Evolutionary conservation across 2,329 filamentous ascomycete genomes (phyloP).

Genomic region (Trichoderma hamatum): DNA sequence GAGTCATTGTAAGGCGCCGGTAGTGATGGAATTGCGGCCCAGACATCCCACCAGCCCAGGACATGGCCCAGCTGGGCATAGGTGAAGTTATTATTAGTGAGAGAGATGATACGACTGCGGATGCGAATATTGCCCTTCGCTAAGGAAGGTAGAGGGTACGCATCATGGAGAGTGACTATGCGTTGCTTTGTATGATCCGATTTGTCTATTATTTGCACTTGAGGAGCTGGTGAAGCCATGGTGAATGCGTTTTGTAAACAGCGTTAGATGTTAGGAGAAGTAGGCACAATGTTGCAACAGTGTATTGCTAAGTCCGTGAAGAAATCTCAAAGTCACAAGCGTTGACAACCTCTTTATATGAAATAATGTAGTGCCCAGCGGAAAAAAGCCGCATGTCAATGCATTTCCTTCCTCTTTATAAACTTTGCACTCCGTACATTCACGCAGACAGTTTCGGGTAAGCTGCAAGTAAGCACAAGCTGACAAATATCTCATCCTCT

Average conservation of each 20-base stretch:
- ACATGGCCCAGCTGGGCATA: constrained; percentile 5
- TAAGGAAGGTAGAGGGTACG: neutral
- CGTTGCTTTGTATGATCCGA: constrained; percentile 10
- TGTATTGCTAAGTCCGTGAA: neutral
- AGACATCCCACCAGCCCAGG: constrained; percentile 13
- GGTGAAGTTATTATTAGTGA: neutral
- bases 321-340: neutral
- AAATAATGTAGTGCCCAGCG: neutral
- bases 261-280: neutral
- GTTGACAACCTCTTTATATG: neutral
- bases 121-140: neutral
- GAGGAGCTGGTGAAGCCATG: neutral
- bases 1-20: constrained; percentile 4
- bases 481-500: neutral
- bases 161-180: neutral
- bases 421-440: neutral
- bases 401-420: neutral
- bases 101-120: neutral
- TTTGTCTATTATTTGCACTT: constrained; percentile 12
- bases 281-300: neutral
- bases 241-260: neutral
- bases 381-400: neutral
- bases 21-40: neutral
- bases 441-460: neutral
- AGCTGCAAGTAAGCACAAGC: neutral